These are phyloP conservation scores for Fibroporia radiculosa DNA, from an alignment of 768 basidiomycete species.

Conservation along the genomic window DNA sequence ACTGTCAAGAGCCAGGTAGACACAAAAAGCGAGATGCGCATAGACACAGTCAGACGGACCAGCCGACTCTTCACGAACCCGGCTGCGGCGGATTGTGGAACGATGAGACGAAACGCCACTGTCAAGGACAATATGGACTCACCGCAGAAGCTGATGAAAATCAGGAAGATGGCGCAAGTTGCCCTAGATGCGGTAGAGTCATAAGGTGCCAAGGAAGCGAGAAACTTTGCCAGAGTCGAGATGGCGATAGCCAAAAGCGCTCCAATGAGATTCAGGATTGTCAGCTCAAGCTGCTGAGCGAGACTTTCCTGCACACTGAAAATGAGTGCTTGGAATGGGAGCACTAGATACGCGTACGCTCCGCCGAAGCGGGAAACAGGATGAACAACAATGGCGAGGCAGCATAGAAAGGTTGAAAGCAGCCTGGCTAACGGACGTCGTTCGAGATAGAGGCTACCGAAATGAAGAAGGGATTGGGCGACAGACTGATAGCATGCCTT, in stretches of 20 bases:
- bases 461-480: neutral
- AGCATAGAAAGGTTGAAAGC: conserved; percentile 38
- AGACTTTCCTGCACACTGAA: conserved; percentile 40
- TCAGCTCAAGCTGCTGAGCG: conserved; percentile 39
- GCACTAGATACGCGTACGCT: conserved; percentile 28
- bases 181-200: conserved; percentile 24
- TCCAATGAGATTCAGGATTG: conserved; percentile 35
- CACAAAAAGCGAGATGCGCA: conserved; percentile 40
- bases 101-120: neutral
- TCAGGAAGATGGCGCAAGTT: conserved; percentile 34
- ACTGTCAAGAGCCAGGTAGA: conserved; percentile 38
- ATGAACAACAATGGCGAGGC: conserved; percentile 28
- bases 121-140: conserved; percentile 1
- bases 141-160: conserved; percentile 32
- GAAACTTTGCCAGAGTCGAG: conserved; percentile 27
- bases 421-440: conserved; percentile 32
- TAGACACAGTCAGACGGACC: conserved; percentile 35
- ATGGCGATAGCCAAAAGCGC: conserved; percentile 32
- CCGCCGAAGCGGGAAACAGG: conserved; percentile 35
- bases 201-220: conserved; percentile 21
- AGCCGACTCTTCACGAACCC: conserved; percentile 37
- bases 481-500: neutral
- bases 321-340: conserved; percentile 36
- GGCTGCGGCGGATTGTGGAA: conserved; percentile 18
- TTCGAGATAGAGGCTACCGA: conserved; percentile 12